Evolutionary conservation across 352 stramenopile genomes (phyloP).

Genomic region (Phytophthora quininea): DNA sequence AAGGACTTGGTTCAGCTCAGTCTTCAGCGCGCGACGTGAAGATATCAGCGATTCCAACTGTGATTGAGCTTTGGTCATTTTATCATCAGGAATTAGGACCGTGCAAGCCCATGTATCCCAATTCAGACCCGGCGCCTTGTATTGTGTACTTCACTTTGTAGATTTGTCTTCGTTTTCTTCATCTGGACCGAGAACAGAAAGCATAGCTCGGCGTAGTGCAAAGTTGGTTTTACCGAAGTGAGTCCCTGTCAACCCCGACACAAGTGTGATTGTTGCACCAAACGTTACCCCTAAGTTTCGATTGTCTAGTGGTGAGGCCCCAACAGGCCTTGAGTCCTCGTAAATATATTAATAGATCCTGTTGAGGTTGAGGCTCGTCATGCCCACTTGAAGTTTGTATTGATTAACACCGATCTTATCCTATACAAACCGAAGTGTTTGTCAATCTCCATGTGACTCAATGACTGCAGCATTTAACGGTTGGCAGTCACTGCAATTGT

Average conservation of each 20-base stretch:
- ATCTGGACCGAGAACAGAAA: slow-evolving; percentile 3
- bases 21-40: background rate
- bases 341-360: no score
- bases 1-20: slow-evolving; percentile 3
- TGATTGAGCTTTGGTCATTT: background rate
- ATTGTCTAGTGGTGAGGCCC: background rate
- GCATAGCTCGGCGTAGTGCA: slow-evolving; percentile 12
- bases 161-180: slow-evolving; percentile 20
- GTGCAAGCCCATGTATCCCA: background rate
- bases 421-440: no score
- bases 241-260: slow-evolving; percentile 16
- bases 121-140: background rate
- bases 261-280: slow-evolving; percentile 36
- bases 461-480: no score
- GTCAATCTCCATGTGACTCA: no score
- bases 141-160: background rate
- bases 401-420: no score
- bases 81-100: slow-evolving; percentile 4
- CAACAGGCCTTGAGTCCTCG: background rate
- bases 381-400: no score
- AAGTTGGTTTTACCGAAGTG: slow-evolving; percentile 10
- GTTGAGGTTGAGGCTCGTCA: no score
- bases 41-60: background rate
- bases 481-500: no score
- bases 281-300: slow-evolving; percentile 11